phyloP scores from a whole-genome alignment of 805 yeast genomes.

The Danielozyma ontarioensis region DNA sequence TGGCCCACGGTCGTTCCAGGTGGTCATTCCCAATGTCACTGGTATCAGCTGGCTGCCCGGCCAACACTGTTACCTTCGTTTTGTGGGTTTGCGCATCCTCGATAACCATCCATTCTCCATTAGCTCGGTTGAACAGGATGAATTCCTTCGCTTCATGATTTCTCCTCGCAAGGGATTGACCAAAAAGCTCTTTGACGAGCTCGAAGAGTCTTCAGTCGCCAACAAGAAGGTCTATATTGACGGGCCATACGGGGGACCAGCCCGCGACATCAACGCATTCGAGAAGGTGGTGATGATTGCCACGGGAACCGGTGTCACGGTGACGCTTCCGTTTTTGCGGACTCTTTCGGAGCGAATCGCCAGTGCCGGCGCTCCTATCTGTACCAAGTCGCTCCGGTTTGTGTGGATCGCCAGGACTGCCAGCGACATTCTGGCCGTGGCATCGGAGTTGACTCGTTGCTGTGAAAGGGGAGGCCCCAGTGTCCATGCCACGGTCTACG shows the following conservation, averaged over 20 bases:
- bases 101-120: slow-evolving; percentile 58
- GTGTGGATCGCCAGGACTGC: slow-evolving; percentile 39
- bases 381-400: slow-evolving; percentile 28
- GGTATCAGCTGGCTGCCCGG: slow-evolving; percentile 48
- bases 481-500: slow-evolving; percentile 1
- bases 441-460: slow-evolving; percentile 23
- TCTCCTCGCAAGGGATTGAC: slow-evolving; percentile 47
- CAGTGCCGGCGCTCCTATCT: slow-evolving; percentile 7
- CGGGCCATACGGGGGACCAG: slow-evolving; percentile 56
- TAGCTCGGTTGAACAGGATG: slow-evolving; percentile 21
- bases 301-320: slow-evolving; percentile 52
- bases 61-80: slow-evolving; percentile 49
- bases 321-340: slow-evolving; percentile 40
- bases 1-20: slow-evolving; percentile 21
- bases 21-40: slow-evolving; percentile 29
- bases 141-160: slow-evolving; percentile 39
- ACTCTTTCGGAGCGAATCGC: slow-evolving; percentile 13
- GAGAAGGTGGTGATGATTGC: slow-evolving; percentile 38
- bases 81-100: slow-evolving; percentile 37
- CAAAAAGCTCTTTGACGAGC: slow-evolving; percentile 19
- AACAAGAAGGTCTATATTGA: slow-evolving; percentile 38
- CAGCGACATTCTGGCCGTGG: slow-evolving; percentile 36
- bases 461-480: not conserved
- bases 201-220: slow-evolving; percentile 20
- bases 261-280: slow-evolving; percentile 41